These are phyloP conservation scores for Cercospora zeae-maydis DNA, from an alignment of 2,329 filamentous ascomycete genomes.

Conservation along the genomic window DNA sequence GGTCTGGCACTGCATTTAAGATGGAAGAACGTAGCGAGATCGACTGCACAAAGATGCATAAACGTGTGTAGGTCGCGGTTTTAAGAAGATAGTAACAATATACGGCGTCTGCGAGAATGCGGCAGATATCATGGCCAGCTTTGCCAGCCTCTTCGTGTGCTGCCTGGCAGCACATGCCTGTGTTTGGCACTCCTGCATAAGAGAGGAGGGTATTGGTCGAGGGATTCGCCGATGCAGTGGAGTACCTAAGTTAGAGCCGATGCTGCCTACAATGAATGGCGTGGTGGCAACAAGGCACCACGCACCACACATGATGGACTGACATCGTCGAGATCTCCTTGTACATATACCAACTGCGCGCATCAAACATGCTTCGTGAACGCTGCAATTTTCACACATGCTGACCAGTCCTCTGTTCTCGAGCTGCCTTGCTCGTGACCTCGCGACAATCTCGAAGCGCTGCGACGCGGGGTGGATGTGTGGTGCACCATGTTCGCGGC, in stretches of 20 bases:
- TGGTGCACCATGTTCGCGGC: background rate
- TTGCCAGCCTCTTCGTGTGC: background rate
- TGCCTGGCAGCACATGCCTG: background rate
- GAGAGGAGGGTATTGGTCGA: constrained; percentile 8
- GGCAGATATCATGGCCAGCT: background rate
- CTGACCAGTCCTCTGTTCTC: background rate
- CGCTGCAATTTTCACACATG: background rate
- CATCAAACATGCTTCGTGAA: background rate
- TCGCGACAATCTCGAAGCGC: constrained; percentile 5
- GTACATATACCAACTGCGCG: background rate
- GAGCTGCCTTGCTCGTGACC: constrained; percentile 5
- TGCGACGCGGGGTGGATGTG: background rate
- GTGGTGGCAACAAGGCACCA: constrained; percentile 3
- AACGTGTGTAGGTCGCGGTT: too few relatives aligned
- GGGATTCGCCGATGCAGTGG: constrained; percentile 1
- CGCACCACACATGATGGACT: background rate
- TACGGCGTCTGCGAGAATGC: too few relatives aligned
- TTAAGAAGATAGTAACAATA: too few relatives aligned
- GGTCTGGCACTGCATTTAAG: too few relatives aligned
- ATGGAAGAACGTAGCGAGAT: too few relatives aligned
- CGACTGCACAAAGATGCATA: too few relatives aligned
- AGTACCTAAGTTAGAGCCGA: background rate
- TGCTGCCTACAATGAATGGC: constrained; percentile 11
- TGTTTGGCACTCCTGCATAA: background rate
- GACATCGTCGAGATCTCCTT: background rate